Conservation (phyloP, 106 monocot genomes). For the Dendrobium chrysotoxum region DNA sequence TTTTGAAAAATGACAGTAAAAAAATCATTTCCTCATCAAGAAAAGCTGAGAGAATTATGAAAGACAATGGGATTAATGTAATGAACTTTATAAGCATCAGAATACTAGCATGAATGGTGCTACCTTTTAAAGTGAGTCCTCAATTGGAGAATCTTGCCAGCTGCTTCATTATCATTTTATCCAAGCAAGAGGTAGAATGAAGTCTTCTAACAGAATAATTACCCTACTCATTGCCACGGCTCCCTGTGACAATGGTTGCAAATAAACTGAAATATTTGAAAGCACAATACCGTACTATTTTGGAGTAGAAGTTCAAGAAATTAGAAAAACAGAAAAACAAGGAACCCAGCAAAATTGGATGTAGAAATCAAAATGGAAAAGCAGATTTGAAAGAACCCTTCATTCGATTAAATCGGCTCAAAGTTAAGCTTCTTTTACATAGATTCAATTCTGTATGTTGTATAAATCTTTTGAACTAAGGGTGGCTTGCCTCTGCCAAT, state of each 20-base stretch:
- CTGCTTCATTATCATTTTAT: not conserved
- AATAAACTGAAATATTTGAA: not conserved
- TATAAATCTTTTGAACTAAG: conserved; percentile 8
- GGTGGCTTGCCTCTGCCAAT: not conserved
- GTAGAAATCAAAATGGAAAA: not conserved
- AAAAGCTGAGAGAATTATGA: not conserved
- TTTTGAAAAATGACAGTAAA: not conserved
- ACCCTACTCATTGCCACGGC: not conserved
- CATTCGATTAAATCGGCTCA: conserved; percentile 16
- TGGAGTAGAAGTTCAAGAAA: not conserved
- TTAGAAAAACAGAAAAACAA: not conserved
- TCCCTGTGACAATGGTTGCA: not conserved
- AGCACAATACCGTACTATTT: not conserved
- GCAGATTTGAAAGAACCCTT: conserved; percentile 1
- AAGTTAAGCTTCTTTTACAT: conserved; percentile 18
- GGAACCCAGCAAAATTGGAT: not conserved
- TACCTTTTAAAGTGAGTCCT: not conserved
- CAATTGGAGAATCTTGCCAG: not conserved
- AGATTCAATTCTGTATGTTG: conserved; percentile 20
- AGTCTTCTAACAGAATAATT: not conserved
- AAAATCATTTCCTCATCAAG: not conserved
- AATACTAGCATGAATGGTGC: not conserved
- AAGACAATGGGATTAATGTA: not conserved
- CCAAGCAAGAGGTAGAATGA: not conserved
- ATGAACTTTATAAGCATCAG: not conserved